Evolutionary conservation across 2,329 filamentous ascomycete genomes (phyloP).

Genomic region (Fusarium sp.): DNA sequence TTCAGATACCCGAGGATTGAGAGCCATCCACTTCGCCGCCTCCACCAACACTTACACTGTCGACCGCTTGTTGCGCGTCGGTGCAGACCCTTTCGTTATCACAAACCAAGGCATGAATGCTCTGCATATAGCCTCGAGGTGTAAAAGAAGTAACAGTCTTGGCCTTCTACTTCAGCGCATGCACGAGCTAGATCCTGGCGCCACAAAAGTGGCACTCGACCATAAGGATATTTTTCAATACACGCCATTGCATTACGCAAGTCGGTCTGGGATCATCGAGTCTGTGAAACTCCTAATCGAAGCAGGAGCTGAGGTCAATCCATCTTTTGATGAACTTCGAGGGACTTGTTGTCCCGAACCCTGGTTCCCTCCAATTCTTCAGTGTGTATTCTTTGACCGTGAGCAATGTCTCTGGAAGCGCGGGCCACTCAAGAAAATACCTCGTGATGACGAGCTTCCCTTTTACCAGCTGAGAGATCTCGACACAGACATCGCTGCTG

Average conservation of each 20-base stretch:
- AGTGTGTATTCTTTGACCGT: constrained; percentile 24
- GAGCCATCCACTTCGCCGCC: constrained; percentile 34
- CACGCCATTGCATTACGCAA: constrained; percentile 35
- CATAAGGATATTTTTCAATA: constrained; percentile 21
- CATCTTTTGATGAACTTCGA: background rate
- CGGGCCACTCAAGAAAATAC: background rate
- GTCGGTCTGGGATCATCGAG: constrained; percentile 20
- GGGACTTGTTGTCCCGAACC: background rate
- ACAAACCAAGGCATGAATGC: constrained; percentile 26
- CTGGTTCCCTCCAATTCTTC: constrained; percentile 33
- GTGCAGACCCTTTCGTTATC: constrained; percentile 25
- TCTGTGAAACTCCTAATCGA: constrained; percentile 25
- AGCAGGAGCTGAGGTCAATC: constrained; percentile 23
- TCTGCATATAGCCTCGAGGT: constrained; percentile 34
- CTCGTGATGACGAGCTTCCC: background rate
- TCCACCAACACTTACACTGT: constrained; percentile 12
- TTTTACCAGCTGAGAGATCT: background rate
- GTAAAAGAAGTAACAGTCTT: constrained; percentile 18
- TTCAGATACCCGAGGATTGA: constrained; percentile 13
- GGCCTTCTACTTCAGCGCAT: constrained; percentile 25
- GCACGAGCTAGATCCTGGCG: background rate
- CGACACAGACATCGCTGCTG: background rate
- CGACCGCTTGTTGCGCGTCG: constrained; percentile 9
- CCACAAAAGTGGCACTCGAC: constrained; percentile 2
- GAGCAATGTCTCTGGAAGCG: constrained; percentile 27